phyloP scores from a whole-genome alignment of 2,329 filamentous ascomycete species.

The Aquanectria penicillioides region DNA sequence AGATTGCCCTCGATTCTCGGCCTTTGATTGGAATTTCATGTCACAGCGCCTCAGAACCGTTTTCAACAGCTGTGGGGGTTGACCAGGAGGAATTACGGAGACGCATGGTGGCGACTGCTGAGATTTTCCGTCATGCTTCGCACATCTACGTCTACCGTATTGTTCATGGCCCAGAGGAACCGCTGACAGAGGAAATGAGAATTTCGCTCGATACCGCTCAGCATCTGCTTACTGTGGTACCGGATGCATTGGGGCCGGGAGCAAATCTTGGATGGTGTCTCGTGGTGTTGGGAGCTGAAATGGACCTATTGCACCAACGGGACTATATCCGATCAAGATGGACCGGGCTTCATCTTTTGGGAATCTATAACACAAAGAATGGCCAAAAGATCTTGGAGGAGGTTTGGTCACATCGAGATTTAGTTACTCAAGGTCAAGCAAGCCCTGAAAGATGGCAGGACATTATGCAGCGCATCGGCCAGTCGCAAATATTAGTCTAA shows the following conservation, averaged over 20 bases:
- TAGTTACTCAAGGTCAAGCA: constrained; percentile 10
- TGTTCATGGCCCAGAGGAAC: constrained; percentile 1
- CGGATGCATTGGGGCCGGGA: constrained; percentile 18
- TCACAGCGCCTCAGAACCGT: neutral
- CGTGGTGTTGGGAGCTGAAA: constrained; percentile 17
- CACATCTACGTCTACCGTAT: constrained; percentile 24
- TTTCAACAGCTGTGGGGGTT: neutral
- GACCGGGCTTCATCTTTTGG: constrained; percentile 15
- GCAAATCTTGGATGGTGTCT: constrained; percentile 26
- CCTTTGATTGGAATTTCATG: constrained; percentile 12
- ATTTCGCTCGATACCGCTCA: constrained; percentile 6
- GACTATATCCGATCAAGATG: constrained; percentile 19
- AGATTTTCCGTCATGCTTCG: constrained; percentile 22
- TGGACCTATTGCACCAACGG: constrained; percentile 13
- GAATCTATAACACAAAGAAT: constrained; percentile 21
- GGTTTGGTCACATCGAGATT: constrained; percentile 13
- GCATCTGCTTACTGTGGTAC: constrained; percentile 16
- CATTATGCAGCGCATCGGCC: constrained; percentile 17
- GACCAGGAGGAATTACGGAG: constrained; percentile 12
- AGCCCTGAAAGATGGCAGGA: constrained; percentile 19
- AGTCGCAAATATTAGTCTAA: constrained; percentile 17
- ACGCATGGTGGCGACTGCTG: constrained; percentile 22
- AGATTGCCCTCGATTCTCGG: constrained; percentile 2
- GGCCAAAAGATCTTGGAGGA: constrained; percentile 16
- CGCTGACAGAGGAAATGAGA: constrained; percentile 15